These are phyloP conservation scores for Endoconidiophora polonica DNA, from an alignment of 2,329 filamentous ascomycete genomes.

Conservation along the genomic window DNA sequence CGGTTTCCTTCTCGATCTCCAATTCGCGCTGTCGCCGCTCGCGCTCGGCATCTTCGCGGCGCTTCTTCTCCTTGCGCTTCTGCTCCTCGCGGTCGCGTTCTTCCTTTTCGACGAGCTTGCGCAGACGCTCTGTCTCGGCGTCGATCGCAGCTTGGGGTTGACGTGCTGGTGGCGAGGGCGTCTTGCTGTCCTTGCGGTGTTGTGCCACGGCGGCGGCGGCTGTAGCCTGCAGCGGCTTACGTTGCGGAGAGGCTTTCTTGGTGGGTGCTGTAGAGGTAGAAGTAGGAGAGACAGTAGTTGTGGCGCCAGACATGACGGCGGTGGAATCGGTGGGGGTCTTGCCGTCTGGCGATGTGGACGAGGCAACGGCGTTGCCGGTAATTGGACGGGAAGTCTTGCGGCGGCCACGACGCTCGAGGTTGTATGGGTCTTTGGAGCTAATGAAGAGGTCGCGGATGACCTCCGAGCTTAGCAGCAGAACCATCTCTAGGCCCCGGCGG, in stretches of 20 bases:
- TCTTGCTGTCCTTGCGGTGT: slow-evolving; percentile 25
- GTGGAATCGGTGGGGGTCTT: slow-evolving; percentile 12
- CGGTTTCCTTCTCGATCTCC: slow-evolving; percentile 59
- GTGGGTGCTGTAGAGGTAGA: slow-evolving; percentile 11
- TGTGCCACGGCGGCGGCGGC: slow-evolving; percentile 17
- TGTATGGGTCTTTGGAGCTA: slow-evolving; percentile 43
- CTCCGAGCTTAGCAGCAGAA: slow-evolving; percentile 47
- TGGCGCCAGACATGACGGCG: slow-evolving; percentile 26
- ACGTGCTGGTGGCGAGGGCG: slow-evolving; percentile 19
- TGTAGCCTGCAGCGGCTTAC: background rate
- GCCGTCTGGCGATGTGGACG: slow-evolving; percentile 14
- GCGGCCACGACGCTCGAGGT: slow-evolving; percentile 54
- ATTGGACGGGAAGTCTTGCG: slow-evolving; percentile 15
- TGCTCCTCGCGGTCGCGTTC: slow-evolving; percentile 38
- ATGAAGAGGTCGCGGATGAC: slow-evolving; percentile 51
- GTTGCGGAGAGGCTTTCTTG: slow-evolving; percentile 12
- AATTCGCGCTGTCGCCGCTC: slow-evolving; percentile 27
- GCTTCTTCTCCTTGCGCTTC: slow-evolving; percentile 30
- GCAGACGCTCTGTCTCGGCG: slow-evolving; percentile 60
- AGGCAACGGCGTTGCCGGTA: background rate
- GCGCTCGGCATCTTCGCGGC: slow-evolving; percentile 21
- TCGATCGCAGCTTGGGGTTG: slow-evolving; percentile 35
- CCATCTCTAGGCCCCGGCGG: slow-evolving; percentile 77
- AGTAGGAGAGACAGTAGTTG: slow-evolving; percentile 13
- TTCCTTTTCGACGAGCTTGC: slow-evolving; percentile 36